Conservation (phyloP, 495 filamentous ascomycete genomes). For the Lentithecium fluviatile region DNA sequence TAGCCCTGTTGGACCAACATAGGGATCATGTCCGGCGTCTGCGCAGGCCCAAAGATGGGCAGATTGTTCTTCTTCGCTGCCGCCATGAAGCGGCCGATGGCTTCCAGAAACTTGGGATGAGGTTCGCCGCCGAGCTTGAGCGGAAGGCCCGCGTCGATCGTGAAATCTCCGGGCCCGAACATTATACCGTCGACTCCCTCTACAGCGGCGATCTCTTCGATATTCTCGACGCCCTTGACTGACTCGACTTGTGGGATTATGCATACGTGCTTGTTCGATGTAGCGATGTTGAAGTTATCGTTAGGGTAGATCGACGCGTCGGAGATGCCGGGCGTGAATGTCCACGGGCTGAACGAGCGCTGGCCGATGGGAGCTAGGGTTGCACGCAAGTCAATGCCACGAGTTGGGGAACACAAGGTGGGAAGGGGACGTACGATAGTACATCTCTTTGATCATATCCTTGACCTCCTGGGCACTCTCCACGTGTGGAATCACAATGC, state of each 20-base stretch:
- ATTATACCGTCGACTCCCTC: neutral
- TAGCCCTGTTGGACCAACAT: neutral
- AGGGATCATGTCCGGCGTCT: neutral
- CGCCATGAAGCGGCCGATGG: neutral
- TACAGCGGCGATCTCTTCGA: neutral
- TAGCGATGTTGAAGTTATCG: slow-evolving; percentile 1
- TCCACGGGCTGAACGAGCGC: neutral
- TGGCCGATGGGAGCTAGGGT: neutral
- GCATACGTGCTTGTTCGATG: neutral
- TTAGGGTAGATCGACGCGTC: neutral
- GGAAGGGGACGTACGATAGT: neutral
- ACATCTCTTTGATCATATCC: neutral
- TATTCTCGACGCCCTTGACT: neutral
- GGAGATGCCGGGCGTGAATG: neutral
- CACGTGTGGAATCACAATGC: neutral
- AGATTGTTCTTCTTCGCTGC: neutral
- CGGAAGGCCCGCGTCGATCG: neutral
- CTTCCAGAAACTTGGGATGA: neutral
- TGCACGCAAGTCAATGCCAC: neutral
- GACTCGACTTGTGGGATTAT: neutral
- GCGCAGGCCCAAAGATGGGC: neutral
- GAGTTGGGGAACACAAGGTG: neutral
- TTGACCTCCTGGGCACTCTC: neutral
- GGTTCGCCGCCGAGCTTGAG: neutral
- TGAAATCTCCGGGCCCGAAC: neutral